Conservation (phyloP, 192 early-diverging fungal genomes). For the Martensiomyces pterosporus region DNA sequence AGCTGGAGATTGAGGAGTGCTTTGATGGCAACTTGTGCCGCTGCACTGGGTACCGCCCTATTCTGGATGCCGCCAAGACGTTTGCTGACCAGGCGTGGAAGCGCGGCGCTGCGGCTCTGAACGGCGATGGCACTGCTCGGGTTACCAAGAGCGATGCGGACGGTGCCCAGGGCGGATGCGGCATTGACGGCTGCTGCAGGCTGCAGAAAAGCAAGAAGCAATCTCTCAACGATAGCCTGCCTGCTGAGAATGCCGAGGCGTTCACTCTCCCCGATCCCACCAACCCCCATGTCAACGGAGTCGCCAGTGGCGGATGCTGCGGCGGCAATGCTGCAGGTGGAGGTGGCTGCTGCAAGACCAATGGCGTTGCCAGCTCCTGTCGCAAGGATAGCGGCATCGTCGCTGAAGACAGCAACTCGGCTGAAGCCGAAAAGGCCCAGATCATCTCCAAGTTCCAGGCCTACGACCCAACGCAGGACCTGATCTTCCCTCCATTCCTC, state of each 20-base stretch:
- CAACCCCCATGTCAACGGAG: neutral
- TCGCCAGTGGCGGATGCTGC: constrained; percentile 13
- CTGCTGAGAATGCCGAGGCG: neutral
- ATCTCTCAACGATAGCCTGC: neutral
- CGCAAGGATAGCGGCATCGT: neutral
- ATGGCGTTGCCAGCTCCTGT: no score
- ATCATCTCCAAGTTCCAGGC: constrained; percentile 51
- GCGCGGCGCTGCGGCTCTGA: constrained; percentile 9
- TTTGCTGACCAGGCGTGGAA: constrained; percentile 51
- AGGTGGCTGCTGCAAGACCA: neutral
- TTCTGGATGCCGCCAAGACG: constrained; percentile 79
- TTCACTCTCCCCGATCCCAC: neutral
- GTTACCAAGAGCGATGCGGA: constrained; percentile 16
- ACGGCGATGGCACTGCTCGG: constrained; percentile 11
- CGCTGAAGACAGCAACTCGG: constrained; percentile 10
- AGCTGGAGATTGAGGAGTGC: constrained; percentile 73
- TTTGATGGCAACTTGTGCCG: constrained; percentile 89
- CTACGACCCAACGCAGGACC: constrained; percentile 61
- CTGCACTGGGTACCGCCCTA: constrained; percentile 89
- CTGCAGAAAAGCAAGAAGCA: constrained; percentile 33
- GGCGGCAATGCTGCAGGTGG: neutral
- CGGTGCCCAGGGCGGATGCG: constrained; percentile 33
- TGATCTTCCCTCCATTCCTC: constrained; percentile 65
- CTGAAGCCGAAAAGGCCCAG: constrained; percentile 26
- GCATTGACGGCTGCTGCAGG: constrained; percentile 51